Evolutionary conservation across 139 green algal genomes (phyloP).

Genomic region (Asterochloris sp.): DNA sequence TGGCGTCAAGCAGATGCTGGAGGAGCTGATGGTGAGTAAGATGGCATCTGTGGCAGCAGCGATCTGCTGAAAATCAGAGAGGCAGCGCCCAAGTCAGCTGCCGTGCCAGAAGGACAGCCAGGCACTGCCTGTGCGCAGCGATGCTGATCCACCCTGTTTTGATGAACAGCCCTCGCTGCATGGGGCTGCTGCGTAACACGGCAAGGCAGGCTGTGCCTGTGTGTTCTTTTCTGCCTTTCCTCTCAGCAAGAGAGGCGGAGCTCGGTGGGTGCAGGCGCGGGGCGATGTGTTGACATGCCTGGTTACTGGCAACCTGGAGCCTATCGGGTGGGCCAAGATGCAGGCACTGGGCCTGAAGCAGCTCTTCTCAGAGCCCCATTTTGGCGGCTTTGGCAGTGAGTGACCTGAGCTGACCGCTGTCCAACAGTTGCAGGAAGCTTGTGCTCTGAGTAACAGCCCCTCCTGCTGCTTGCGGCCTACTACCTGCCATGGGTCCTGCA

Average conservation of each 20-base stretch:
- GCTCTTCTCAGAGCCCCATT: conserved; percentile 71
- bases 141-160: background rate
- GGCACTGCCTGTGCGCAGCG: background rate
- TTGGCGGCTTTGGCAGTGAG: conserved; percentile 84
- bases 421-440: no score
- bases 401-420: no score
- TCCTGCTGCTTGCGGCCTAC: no score
- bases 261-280: conserved; percentile 1
- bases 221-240: background rate
- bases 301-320: conserved; percentile 91
- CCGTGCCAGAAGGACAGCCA: background rate
- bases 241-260: background rate
- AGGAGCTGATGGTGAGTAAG: conserved; percentile 24
- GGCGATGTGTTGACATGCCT: conserved; percentile 60
- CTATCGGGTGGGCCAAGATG: conserved; percentile 88
- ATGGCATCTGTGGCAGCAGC: background rate
- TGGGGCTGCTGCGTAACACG: no score
- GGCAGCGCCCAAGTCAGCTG: background rate
- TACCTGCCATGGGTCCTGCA: background rate
- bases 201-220: background rate
- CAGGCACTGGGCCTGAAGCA: conserved; percentile 63
- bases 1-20: conserved; percentile 54
- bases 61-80: background rate
- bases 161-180: background rate
- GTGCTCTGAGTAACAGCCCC: no score